Evolutionary conservation across 1,284 basidiomycete species (phyloP), one percentile per base, ranked within the genome.

Genomic region (Athelia sp.): DNA sequence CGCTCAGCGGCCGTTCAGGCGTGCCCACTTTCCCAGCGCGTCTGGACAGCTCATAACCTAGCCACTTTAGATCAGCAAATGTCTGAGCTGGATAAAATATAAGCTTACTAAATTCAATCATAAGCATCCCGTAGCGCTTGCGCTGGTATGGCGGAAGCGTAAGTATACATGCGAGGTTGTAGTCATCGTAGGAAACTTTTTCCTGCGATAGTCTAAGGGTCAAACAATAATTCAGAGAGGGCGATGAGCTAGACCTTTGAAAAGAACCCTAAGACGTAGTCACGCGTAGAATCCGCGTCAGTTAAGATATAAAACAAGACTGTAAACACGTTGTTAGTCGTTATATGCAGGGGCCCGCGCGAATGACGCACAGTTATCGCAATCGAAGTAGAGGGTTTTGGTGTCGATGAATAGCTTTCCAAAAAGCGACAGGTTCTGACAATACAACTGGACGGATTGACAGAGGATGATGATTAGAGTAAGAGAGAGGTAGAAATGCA

Each of bases 401-500:
- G 96, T 90, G 62, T 98, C 96, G 62, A 99, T 98, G 68, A 99
- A 99, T n/a, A 98, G 76, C 66, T 99, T 99, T 38, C 95, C 96
- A 61, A 98, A 98, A 2, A 99, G 75, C 26, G 93, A 90, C 23
- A 99, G 72, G 61, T 96, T 96, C 67, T 98, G 96, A 64, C 93
- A 97, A 62, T 96, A 99, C 10, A 98, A 76, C 92, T 96, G 61
- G 3, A 51, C 22, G n/a, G n/a, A n/a, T n/a, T n/a, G n/a, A n/a
- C n/a, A n/a, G n/a, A n/a, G n/a, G n/a, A n/a, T n/a, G n/a, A n/a
- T n/a, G n/a, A n/a, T n/a, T n/a, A n/a, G n/a, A n/a, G n/a, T n/a
- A n/a, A n/a, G n/a, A n/a, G n/a, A n/a, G n/a, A n/a, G n/a, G n/a
- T n/a, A n/a, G n/a, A n/a, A n/a, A n/a, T n/a, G n/a, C n/a, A n/a